Evolutionary conservation across 371 early-diverging fungal species (phyloP).

Genomic region (Neoconidiobolus thromboides): DNA sequence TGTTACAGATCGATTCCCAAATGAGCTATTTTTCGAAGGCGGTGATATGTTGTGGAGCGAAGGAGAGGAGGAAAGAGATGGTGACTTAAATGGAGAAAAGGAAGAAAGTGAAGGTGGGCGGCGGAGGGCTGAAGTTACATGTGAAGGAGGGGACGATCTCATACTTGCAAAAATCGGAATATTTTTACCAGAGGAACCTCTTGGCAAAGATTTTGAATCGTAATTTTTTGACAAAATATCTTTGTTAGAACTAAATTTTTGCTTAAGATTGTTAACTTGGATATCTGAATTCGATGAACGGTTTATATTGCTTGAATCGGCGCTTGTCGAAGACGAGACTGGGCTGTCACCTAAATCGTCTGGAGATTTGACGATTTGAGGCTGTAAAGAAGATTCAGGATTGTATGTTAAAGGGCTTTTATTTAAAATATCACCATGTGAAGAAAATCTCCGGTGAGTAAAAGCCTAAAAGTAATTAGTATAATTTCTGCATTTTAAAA

Average conservation of each 20-base stretch:
- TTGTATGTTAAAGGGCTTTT: not conserved
- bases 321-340: not conserved
- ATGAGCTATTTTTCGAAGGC: constrained; percentile 1
- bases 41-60: constrained; percentile 3
- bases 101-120: constrained; percentile 1
- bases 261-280: not conserved
- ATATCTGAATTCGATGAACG: not conserved
- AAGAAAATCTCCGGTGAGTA: not conserved
- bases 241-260: not conserved
- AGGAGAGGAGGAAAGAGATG: constrained; percentile 10
- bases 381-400: not conserved
- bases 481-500: not conserved
- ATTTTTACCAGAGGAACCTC: not conserved
- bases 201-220: not conserved
- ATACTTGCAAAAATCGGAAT: not conserved
- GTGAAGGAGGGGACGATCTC: constrained; percentile 1
- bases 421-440: not conserved
- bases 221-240: not conserved
- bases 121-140: not conserved
- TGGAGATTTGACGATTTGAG: not conserved
- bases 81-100: constrained; percentile 10
- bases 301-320: not conserved
- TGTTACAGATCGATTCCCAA: constrained; percentile 1
- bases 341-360: not conserved
- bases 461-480: not conserved